Percentiles rank a stretch among this genome's conserved stretches.
Evolutionary conservation across 495 filamentous ascomycete genomes (phyloP).

Genomic region (Xylaria grammica): DNA sequence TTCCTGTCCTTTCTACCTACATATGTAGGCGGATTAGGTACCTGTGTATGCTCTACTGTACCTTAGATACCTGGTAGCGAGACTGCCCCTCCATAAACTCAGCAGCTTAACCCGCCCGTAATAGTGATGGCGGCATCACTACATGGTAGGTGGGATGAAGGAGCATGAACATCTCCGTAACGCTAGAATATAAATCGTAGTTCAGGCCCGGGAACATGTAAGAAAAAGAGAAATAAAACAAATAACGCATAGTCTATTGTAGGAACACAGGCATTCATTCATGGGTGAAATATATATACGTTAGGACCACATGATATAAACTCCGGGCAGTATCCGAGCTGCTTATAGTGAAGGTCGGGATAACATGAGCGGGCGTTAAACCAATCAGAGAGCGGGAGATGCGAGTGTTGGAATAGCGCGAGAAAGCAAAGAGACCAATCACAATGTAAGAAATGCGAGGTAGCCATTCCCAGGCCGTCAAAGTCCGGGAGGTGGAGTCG

Average conservation of each 20-base stretch:
- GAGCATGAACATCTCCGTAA: neutral
- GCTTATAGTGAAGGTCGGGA: no score
- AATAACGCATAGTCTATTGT: neutral
- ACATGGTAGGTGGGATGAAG: neutral
- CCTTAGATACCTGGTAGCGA: no score
- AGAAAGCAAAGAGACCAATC: no score
- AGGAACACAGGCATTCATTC: neutral
- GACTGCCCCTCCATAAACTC: no score
- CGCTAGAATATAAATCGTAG: neutral
- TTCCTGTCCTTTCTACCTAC: no score
- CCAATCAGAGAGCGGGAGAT: constrained; percentile 5
- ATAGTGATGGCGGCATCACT: no score
- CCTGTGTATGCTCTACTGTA: no score
- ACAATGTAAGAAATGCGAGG: neutral
- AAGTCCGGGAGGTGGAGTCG: constrained; percentile 7
- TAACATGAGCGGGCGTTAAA: neutral
- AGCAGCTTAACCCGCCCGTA: no score
- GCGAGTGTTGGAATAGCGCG: no score
- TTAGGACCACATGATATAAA: neutral
- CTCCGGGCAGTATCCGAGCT: neutral
- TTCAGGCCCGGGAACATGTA: neutral
- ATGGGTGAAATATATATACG: neutral
- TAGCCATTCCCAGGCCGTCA: constrained; percentile 13
- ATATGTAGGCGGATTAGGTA: no score
- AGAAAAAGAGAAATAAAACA: neutral